Base-by-base conservation (phyloP, 1,284 basidiomycete genomes). In the Rhodofomes roseus region DNA sequence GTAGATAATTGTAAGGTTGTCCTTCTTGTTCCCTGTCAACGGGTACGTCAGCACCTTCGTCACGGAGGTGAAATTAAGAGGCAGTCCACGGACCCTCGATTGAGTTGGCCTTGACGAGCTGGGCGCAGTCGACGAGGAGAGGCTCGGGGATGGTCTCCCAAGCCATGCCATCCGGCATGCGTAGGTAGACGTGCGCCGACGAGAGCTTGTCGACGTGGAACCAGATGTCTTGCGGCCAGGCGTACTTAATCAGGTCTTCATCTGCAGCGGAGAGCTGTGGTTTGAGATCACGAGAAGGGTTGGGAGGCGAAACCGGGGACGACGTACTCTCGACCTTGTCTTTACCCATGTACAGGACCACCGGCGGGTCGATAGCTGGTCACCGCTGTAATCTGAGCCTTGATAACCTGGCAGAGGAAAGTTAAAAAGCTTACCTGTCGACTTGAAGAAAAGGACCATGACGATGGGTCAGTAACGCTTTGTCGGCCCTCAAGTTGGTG, bases 51-150 rank as follows among this genome's bases (percentile, higher is more conserved):
- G n/a, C 55, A 31, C 56, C 56, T 48, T 29, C 14, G n/a, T 27
- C 53, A 31, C 22, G 23, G 12, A 31, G n/a, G n/a, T 18, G 14
- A 20, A 11, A 11, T 34, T 34, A 11, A 34, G 11, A 4, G 9
- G 39, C 20, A 51, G 34, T 25, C 31, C 36, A 31, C 37, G 25
- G 41, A 92, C 95, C 93, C 80, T 98, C 94, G 58, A 99, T 99
- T 3, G 93, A 96, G 69, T 98, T 98, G 0, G 96, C 96, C 75
- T 99, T 99, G 46, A 98, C 95, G 1, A 99, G 80, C 73, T 99
- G 96, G 0, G 94, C 92, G 63, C 93, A 93, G 71, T 99, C 96
- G 9, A 80, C 79, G 25, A 98, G 77, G 11, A 98, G 76, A 0
- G 84, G 77, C 56, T 90, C 82, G 0, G 96, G 96, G 46, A 99